phyloP scores from a whole-genome alignment of 2,329 filamentous ascomycete species.

The Scortechinia acanthostroma region DNA sequence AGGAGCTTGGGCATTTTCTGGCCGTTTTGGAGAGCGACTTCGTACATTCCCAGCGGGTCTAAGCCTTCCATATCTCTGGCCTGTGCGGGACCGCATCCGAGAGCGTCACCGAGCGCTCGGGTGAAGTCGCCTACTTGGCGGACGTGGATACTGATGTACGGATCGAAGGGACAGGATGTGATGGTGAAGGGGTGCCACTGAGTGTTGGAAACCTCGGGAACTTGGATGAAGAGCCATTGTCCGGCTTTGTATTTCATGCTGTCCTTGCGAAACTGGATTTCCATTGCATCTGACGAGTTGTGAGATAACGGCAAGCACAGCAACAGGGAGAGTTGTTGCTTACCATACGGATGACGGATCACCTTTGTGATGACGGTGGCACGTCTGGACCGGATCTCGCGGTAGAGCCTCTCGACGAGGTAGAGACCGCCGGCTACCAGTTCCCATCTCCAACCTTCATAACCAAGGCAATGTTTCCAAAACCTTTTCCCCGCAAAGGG shows the following conservation, averaged over 20 bases:
- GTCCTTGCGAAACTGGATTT: slow-evolving; percentile 94
- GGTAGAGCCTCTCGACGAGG: slow-evolving; percentile 79
- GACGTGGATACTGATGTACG: slow-evolving; percentile 88
- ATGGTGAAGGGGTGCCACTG: slow-evolving; percentile 99
- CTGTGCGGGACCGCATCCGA: slow-evolving; percentile 85
- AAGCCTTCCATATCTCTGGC: slow-evolving; percentile 83
- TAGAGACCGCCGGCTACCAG: slow-evolving; percentile 80
- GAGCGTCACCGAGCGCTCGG: slow-evolving; percentile 80
- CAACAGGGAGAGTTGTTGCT: slow-evolving; percentile 15
- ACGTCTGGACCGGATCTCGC: slow-evolving; percentile 78
- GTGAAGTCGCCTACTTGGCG: slow-evolving; percentile 97
- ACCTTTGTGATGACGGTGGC: slow-evolving; percentile 87
- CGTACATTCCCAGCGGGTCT: slow-evolving; percentile 94
- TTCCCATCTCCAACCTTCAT: slow-evolving; percentile 96
- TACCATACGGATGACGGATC: slow-evolving; percentile 88
- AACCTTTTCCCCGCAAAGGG: slow-evolving; percentile 77
- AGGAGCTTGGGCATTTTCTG: slow-evolving; percentile 84
- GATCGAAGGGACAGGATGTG: slow-evolving; percentile 92
- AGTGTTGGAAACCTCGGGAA: slow-evolving; percentile 77
- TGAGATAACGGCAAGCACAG: slow-evolving; percentile 8
- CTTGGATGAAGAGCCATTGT: slow-evolving; percentile 95
- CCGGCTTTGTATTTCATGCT: slow-evolving; percentile 97
- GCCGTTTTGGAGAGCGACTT: slow-evolving; percentile 87
- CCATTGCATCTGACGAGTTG: slow-evolving; percentile 66
- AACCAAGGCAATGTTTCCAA: slow-evolving; percentile 90